Evolutionary conservation across 306 rosid species (phyloP).

Genomic region (Purshia tridentata): DNA sequence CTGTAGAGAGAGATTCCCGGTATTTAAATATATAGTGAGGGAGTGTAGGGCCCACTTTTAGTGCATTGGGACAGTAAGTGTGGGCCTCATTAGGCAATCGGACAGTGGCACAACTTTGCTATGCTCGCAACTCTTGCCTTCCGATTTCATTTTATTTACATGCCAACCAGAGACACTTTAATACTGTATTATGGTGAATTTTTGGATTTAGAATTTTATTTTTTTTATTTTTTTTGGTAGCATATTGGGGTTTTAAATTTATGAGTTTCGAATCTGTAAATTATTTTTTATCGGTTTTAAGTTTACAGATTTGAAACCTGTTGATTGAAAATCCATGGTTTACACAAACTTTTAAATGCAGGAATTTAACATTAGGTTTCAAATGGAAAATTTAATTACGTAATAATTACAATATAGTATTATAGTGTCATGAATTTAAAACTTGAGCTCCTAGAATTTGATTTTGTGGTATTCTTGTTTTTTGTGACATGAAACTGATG

Average conservation of each 20-base stretch:
- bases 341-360: neutral
- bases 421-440: neutral
- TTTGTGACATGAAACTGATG: no score
- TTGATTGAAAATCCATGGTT: neutral
- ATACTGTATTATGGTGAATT: neutral
- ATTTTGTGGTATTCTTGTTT: no score
- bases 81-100: slow-evolving; percentile 30
- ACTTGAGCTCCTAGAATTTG: neutral
- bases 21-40: slow-evolving; percentile 15
- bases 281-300: neutral
- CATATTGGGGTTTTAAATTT: neutral
- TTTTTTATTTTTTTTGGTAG: neutral
- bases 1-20: slow-evolving; percentile 20
- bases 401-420: neutral
- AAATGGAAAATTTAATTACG: neutral
- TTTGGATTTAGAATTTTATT: neutral
- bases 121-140: slow-evolving; percentile 11
- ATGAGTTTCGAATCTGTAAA: neutral
- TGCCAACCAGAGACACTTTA: neutral
- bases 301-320: neutral
- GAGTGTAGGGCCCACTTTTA: slow-evolving; percentile 4
- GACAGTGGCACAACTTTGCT: slow-evolving; percentile 15
- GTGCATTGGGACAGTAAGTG: slow-evolving; percentile 26
- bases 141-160: slow-evolving; percentile 33
- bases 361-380: neutral